These are phyloP conservation scores for Lactarius tabidus DNA, from an alignment of 768 basidiomycete species.

Conservation along the genomic window DNA sequence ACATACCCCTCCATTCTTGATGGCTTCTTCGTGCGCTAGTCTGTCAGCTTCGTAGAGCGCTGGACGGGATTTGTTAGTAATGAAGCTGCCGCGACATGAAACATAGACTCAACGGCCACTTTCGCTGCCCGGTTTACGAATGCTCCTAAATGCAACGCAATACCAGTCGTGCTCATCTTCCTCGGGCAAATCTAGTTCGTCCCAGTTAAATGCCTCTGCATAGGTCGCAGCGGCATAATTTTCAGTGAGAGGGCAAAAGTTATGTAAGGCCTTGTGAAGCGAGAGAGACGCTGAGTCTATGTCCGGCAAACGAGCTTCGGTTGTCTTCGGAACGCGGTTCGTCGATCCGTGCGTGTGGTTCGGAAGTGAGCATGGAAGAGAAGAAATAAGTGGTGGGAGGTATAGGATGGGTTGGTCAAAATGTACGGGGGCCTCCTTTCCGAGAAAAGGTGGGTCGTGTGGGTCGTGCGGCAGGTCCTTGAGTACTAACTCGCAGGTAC, in stretches of 20 bases:
- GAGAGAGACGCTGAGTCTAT: conserved; percentile 84
- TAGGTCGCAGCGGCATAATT: conserved; percentile 67
- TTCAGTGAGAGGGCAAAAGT: conserved; percentile 56
- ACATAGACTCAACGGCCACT: conserved; percentile 45
- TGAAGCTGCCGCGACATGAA: neutral
- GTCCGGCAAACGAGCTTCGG: conserved; percentile 73
- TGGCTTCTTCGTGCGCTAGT: conserved; percentile 88
- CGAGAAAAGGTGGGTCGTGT: conserved; percentile 53
- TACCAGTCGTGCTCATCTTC: conserved; percentile 87
- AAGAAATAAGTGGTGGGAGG: conserved; percentile 81
- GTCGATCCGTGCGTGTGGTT: conserved; percentile 27
- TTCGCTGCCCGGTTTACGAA: conserved; percentile 67
- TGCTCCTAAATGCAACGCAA: conserved; percentile 84
- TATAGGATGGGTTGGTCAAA: conserved; percentile 59
- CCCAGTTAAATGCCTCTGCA: conserved; percentile 85
- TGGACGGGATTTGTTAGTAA: conserved; percentile 31
- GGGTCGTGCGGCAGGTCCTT: conserved; percentile 40
- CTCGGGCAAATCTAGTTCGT: conserved; percentile 57
- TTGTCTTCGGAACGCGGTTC: conserved; percentile 44
- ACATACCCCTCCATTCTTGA: conserved; percentile 78
- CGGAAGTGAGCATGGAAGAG: conserved; percentile 49
- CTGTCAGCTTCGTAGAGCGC: conserved; percentile 85
- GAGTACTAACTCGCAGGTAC: neutral
- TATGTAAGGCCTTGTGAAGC: conserved; percentile 80
- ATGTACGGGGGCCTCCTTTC: conserved; percentile 34